Evolutionary conservation across 495 filamentous ascomycete species (phyloP).

Genomic region (Aspergillus heteromorphus): DNA sequence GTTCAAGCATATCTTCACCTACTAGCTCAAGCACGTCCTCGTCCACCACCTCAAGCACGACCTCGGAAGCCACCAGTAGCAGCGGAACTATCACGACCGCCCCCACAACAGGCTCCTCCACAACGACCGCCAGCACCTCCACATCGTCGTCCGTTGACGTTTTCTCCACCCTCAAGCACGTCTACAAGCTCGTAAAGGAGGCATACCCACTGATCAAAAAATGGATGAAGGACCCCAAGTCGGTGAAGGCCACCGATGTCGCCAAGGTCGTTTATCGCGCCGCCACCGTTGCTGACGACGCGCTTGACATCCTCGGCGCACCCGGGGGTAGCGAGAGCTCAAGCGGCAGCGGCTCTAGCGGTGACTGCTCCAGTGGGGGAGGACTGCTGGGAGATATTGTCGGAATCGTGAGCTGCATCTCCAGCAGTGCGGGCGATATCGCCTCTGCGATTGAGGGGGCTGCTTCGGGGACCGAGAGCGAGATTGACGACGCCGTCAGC

Average conservation of each 20-base stretch:
- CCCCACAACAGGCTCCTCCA: not conserved
- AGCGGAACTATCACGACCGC: not conserved
- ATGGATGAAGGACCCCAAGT: not conserved
- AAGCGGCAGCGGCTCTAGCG: not conserved
- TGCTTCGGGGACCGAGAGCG: not conserved
- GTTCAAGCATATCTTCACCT: no score
- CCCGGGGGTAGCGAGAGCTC: not conserved
- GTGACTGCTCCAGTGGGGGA: not conserved
- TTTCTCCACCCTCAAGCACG: not conserved
- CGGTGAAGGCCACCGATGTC: not conserved
- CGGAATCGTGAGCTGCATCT: not conserved
- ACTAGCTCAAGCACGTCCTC: no score
- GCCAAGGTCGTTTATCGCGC: not conserved
- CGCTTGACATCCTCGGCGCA: not conserved
- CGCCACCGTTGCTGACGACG: not conserved
- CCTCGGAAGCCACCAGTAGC: not conserved
- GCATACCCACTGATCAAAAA: not conserved
- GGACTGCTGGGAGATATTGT: not conserved
- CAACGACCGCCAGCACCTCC: not conserved
- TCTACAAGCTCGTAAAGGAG: not conserved
- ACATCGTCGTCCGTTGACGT: not conserved
- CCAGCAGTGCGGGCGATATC: not conserved
- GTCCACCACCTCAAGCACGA: not conserved
- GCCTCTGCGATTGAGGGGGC: not conserved
- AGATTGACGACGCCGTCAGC: not conserved